Evolutionary conservation across 306 rosid species (phyloP).

Genomic region (Leucaena leucocephala): DNA sequence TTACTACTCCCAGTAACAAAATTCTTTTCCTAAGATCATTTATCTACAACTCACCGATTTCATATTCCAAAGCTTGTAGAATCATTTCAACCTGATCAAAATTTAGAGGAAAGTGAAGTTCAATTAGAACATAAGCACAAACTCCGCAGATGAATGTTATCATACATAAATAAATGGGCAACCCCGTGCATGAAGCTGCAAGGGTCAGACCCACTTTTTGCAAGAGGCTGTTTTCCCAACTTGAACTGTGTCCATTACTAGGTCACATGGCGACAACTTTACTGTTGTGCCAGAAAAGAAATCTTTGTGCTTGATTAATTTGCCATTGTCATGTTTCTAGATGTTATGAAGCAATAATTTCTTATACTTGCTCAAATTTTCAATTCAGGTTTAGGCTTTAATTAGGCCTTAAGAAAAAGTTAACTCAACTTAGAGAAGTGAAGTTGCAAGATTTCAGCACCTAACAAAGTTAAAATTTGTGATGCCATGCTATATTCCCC

Average conservation of each 20-base stretch:
- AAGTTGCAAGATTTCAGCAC: not conserved
- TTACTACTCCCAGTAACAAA: not conserved
- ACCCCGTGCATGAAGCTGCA: not conserved
- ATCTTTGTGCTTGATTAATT: not conserved
- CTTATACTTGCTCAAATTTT: not conserved
- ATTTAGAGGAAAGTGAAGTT: slow-evolving; percentile 25
- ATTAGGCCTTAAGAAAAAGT: not conserved
- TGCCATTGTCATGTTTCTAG: not conserved
- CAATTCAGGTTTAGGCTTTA: slow-evolving; percentile 1
- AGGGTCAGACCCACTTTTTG: not conserved
- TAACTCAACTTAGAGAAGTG: not conserved
- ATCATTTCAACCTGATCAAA: slow-evolving; percentile 78
- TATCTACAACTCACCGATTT: slow-evolving; percentile 59
- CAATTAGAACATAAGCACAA: slow-evolving; percentile 33
- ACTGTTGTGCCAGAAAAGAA: not conserved
- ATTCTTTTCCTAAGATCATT: not conserved
- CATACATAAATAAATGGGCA: not conserved
- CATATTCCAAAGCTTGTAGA: slow-evolving; percentile 95
- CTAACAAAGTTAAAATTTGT: no score
- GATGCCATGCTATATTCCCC: no score
- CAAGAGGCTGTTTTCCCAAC: not conserved
- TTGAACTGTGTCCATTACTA: not conserved
- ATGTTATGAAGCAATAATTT: not conserved
- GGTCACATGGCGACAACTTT: not conserved
- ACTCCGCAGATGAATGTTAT: slow-evolving; percentile 13